phyloP scores from a whole-genome alignment of 208 protist genomes.

The Angomonas ambiguus region DNA sequence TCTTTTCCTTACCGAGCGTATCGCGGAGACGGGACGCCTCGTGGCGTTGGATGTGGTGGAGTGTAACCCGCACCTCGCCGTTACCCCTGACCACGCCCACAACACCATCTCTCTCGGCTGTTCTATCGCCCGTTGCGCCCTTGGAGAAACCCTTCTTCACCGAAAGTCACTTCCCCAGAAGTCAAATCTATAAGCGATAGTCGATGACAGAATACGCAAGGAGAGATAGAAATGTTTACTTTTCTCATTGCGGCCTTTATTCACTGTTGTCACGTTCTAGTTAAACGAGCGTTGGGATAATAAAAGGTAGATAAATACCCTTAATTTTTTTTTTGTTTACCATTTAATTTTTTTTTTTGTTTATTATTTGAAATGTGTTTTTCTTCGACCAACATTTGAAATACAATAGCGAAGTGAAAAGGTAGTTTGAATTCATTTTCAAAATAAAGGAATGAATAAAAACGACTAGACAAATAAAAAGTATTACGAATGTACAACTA shows the following conservation, averaged over 20 bases:
- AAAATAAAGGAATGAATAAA: slow-evolving; percentile 7
- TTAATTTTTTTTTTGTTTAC: neutral
- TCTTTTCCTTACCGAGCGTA: slow-evolving; percentile 33
- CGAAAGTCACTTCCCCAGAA: slow-evolving; percentile 13
- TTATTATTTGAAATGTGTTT: too few species aligned
- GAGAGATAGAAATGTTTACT: neutral
- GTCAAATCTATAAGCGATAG: slow-evolving; percentile 16
- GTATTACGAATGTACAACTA: neutral
- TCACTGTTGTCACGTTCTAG: too few species aligned
- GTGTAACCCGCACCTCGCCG: slow-evolving; percentile 58
- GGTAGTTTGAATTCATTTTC: too few species aligned
- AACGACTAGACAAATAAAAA: neutral
- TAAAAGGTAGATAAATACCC: neutral
- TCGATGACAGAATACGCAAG: neutral
- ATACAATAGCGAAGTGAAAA: too few species aligned
- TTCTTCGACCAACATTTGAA: too few species aligned
- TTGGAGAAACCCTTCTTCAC: slow-evolving; percentile 43
- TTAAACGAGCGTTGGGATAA: too few species aligned
- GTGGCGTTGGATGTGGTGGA: slow-evolving; percentile 56
- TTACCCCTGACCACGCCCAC: slow-evolving; percentile 19
- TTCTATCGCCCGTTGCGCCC: slow-evolving; percentile 36
- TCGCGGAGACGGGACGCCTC: slow-evolving; percentile 43
- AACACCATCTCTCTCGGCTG: slow-evolving; percentile 43
- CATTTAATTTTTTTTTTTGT: slow-evolving; percentile 8
- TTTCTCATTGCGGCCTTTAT: too few species aligned